A percentile compares a stretch with the other conserved stretches of the same genome.
Conservation (phyloP, 495 filamentous ascomycete species). For the Tirmania nivea region DNA sequence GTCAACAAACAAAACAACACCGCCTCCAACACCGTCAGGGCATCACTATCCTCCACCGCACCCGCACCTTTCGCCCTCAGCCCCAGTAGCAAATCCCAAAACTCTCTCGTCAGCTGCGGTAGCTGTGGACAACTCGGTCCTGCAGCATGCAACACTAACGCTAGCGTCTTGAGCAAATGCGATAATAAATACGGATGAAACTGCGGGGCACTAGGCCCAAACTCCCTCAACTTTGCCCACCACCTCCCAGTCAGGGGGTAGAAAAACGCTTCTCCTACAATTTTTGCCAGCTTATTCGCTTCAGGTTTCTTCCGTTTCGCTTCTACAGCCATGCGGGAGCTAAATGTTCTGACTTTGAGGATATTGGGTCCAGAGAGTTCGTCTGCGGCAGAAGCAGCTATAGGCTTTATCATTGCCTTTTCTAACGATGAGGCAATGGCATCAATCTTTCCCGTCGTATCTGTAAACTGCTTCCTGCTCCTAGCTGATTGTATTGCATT, state of each 20-base stretch:
- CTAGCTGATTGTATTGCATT: background rate
- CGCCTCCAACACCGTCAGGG: constrained; percentile 38
- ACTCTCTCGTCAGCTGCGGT: constrained; percentile 45
- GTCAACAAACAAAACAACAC: constrained; percentile 59
- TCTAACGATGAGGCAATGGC: constrained; percentile 38
- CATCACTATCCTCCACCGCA: constrained; percentile 26
- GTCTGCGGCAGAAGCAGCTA: constrained; percentile 50
- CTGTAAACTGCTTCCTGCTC: constrained; percentile 3
- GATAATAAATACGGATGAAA: constrained; percentile 34
- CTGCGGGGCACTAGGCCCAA: constrained; percentile 1
- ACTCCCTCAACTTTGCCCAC: constrained; percentile 28
- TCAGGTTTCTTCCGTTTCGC: constrained; percentile 43
- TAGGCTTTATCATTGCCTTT: constrained; percentile 50
- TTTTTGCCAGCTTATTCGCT: constrained; percentile 50
- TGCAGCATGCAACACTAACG: constrained; percentile 40
- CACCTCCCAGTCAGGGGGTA: constrained; percentile 45
- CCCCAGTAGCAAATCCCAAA: constrained; percentile 43
- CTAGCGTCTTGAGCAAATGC: constrained; percentile 42
- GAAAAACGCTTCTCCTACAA: constrained; percentile 62
- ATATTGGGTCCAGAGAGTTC: constrained; percentile 52
- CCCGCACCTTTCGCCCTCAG: constrained; percentile 19
- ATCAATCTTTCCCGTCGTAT: constrained; percentile 30
- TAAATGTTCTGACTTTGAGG: constrained; percentile 67
- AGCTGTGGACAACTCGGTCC: constrained; percentile 39
- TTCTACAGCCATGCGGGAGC: constrained; percentile 46